A percentile compares a stretch with the other conserved stretches of the same genome.
Evolutionary conservation across 2,329 filamentous ascomycete species (phyloP).

Genomic region (Plenodomus lindquistii): DNA sequence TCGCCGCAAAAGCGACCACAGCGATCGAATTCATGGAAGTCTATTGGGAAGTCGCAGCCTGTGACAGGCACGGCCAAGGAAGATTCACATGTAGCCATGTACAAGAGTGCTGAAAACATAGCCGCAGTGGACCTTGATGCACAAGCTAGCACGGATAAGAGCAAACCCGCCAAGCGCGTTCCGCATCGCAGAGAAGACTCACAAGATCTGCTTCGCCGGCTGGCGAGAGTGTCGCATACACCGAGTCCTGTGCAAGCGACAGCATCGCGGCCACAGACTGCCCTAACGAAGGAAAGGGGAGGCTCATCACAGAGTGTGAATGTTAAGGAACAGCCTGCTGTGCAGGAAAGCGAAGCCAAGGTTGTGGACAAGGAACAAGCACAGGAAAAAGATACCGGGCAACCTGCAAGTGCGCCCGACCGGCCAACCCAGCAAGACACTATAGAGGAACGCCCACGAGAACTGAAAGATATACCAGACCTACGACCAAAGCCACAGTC

Average conservation of each 20-base stretch:
- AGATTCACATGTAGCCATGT: conserved; percentile 39
- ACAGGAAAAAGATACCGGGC: not conserved
- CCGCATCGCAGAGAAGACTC: conserved; percentile 48
- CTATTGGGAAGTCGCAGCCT: conserved; percentile 32
- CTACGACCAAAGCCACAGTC: conserved; percentile 5
- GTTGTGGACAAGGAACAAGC: conserved; percentile 3
- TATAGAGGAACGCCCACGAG: conserved; percentile 8
- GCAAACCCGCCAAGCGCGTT: conserved; percentile 27
- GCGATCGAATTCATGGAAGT: conserved; percentile 36
- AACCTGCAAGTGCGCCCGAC: conserved; percentile 4
- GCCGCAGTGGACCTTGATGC: conserved; percentile 33
- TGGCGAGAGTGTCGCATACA: conserved; percentile 53
- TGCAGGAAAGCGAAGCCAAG: not conserved
- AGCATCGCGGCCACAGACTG: conserved; percentile 25
- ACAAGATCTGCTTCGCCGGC: conserved; percentile 49
- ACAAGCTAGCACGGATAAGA: conserved; percentile 23
- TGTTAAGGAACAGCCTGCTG: conserved; percentile 1
- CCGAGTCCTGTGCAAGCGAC: conserved; percentile 47
- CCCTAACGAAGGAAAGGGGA: conserved; percentile 16
- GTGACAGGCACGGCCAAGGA: conserved; percentile 29
- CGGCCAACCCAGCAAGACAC: conserved; percentile 9
- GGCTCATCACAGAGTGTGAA: conserved; percentile 17
- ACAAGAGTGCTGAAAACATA: conserved; percentile 40
- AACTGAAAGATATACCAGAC: conserved; percentile 5
- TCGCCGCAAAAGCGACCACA: conserved; percentile 20